These are phyloP conservation scores for Ramaria sp. DNA, from an alignment of 768 basidiomycete species.

Conservation along the genomic window DNA sequence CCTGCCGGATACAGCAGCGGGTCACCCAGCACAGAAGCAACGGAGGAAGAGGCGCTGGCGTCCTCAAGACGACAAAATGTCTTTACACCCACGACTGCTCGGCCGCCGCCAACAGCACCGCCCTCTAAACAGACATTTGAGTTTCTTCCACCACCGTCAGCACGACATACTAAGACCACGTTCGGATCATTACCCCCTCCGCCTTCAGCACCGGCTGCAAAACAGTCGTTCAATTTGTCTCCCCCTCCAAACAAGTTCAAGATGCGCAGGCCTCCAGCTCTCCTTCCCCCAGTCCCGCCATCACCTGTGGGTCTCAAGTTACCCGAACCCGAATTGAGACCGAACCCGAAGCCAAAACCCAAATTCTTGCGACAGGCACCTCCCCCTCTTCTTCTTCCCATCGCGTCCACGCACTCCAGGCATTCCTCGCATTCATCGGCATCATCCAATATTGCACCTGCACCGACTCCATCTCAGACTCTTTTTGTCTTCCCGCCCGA, in stretches of 20 bases:
- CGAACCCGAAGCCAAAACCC: neutral
- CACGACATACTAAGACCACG: constrained; percentile 46
- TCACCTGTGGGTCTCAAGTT: constrained; percentile 46
- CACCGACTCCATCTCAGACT: constrained; percentile 55
- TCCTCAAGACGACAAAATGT: constrained; percentile 13
- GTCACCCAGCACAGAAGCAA: constrained; percentile 22
- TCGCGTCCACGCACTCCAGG: constrained; percentile 18
- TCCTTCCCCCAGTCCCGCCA: constrained; percentile 63
- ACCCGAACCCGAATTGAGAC: constrained; percentile 6
- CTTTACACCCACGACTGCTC: constrained; percentile 19
- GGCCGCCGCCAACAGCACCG: constrained; percentile 10
- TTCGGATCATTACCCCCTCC: constrained; percentile 44
- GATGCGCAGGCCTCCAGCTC: constrained; percentile 51
- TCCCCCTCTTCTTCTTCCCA: constrained; percentile 41
- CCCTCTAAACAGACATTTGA: constrained; percentile 13
- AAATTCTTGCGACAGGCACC: constrained; percentile 25
- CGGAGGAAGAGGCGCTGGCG: constrained; percentile 20
- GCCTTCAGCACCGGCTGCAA: constrained; percentile 39
- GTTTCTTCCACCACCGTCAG: constrained; percentile 36
- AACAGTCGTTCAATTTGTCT: constrained; percentile 32
- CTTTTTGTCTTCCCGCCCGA: constrained; percentile 74
- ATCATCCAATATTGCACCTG: constrained; percentile 10
- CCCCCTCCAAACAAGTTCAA: constrained; percentile 26
- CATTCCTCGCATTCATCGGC: neutral
- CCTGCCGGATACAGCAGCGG: constrained; percentile 4